Conservation (phyloP, 2,329 filamentous ascomycete genomes). For the Cryphonectria parasitica region DNA sequence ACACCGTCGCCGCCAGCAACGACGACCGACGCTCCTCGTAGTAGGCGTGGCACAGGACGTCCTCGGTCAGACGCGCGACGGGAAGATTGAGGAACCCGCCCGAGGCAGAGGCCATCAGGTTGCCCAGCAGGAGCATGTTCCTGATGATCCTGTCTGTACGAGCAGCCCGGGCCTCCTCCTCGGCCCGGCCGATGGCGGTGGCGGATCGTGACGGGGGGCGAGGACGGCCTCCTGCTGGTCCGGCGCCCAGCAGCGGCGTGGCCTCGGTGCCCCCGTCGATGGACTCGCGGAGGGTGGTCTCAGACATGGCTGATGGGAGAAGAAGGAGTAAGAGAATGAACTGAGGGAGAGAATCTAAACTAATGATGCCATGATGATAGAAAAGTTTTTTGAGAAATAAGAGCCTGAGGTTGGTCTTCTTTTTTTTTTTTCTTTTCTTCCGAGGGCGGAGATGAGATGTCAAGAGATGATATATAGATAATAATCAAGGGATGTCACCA, state of each 20-base stretch:
- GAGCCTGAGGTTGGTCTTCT: too few relatives aligned
- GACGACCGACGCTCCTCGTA: slow-evolving; percentile 2
- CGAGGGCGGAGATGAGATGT: not conserved
- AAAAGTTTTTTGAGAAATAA: too few relatives aligned
- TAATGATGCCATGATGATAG: not conserved
- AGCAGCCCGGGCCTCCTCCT: not conserved
- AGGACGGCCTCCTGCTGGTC: not conserved
- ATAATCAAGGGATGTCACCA: not conserved
- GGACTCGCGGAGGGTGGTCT: not conserved
- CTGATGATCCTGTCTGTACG: slow-evolving; percentile 3
- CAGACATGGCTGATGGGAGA: not conserved
- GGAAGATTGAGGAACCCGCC: slow-evolving; percentile 12
- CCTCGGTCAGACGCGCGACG: slow-evolving; percentile 13
- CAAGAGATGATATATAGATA: not conserved
- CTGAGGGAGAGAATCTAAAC: not conserved
- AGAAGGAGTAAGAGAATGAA: not conserved
- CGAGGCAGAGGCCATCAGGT: slow-evolving; percentile 4
- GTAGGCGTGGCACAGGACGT: slow-evolving; percentile 22
- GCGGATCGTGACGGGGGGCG: not conserved
- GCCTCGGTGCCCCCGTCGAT: slow-evolving; percentile 1
- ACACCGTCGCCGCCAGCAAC: not conserved
- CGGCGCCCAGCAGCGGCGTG: slow-evolving; percentile 10
- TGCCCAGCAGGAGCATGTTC: slow-evolving; percentile 13
- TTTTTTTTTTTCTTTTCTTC: too few relatives aligned
- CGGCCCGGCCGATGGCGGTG: not conserved